Percentiles rank a stretch among this genome's conserved stretches.
Conservation (phyloP, 2,329 filamentous ascomycete genomes). For the Geoglossum cookeanum region DNA sequence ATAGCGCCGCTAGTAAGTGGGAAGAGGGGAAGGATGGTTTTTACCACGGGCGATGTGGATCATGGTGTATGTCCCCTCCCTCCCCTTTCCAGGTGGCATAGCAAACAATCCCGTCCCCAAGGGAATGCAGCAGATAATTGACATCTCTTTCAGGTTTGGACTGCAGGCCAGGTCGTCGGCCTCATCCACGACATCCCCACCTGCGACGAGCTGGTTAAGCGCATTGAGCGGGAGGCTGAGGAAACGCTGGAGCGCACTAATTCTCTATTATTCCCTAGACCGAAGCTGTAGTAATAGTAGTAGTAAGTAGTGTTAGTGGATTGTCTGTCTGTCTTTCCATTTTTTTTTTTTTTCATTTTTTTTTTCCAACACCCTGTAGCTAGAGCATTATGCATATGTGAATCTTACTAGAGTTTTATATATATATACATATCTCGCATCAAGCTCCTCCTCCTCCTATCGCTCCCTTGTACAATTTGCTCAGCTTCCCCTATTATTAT, state of each 20-base stretch:
- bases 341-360: not conserved
- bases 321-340: not conserved
- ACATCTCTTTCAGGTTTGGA: constrained; percentile 54
- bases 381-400: not conserved
- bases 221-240: constrained; percentile 27
- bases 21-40: constrained; percentile 78
- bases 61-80: constrained; percentile 48
- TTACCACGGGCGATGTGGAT: constrained; percentile 77
- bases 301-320: too few species aligned
- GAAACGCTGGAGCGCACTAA: not conserved
- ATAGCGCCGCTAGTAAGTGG: constrained; percentile 76
- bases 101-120: not conserved
- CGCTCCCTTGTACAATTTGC: too few species aligned
- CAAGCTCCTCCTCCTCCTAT: too few species aligned
- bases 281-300: not conserved
- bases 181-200: constrained; percentile 32
- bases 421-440: too few species aligned
- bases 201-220: constrained; percentile 24
- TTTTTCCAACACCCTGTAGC: too few species aligned
- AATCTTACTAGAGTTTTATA: too few species aligned
- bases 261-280: not conserved
- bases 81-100: not conserved
- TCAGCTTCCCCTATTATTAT: too few species aligned
- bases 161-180: constrained; percentile 79
- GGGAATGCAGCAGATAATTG: not conserved